phyloP scores from a whole-genome alignment of 2,329 filamentous ascomycete genomes.

The Metarhizium guizhouense region DNA sequence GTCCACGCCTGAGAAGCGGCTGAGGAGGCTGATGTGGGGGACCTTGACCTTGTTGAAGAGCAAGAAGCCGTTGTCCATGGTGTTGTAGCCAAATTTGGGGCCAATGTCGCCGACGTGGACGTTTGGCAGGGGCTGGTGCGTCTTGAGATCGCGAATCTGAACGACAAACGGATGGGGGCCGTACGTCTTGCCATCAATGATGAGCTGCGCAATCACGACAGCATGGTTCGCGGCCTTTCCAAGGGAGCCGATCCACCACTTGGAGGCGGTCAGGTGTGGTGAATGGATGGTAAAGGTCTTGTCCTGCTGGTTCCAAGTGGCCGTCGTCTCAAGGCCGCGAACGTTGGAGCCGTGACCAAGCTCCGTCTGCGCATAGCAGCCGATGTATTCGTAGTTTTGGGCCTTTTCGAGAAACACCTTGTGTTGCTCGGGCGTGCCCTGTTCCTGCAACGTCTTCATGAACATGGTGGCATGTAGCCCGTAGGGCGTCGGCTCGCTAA shows the following conservation, averaged over 20 bases:
- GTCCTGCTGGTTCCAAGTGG: slow-evolving; percentile 63
- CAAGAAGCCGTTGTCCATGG: slow-evolving; percentile 75
- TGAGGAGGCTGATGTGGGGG: slow-evolving; percentile 65
- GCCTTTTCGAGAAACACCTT: slow-evolving; percentile 63
- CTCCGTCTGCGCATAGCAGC: slow-evolving; percentile 76
- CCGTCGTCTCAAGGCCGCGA: slow-evolving; percentile 61
- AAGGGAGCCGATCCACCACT: slow-evolving; percentile 80
- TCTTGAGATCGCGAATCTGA: slow-evolving; percentile 61
- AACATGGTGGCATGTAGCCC: slow-evolving; percentile 28
- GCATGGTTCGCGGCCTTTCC: slow-evolving; percentile 70
- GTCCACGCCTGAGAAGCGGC: slow-evolving; percentile 61
- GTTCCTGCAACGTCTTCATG: slow-evolving; percentile 53
- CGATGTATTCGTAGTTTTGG: slow-evolving; percentile 61
- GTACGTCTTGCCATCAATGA: slow-evolving; percentile 56
- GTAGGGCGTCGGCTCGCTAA: slow-evolving; percentile 67
- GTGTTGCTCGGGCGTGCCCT: slow-evolving; percentile 65
- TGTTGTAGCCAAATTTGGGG: slow-evolving; percentile 71
- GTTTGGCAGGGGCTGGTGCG: slow-evolving; percentile 59
- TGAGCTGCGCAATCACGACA: slow-evolving; percentile 70
- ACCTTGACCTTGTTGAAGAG: slow-evolving; percentile 66
- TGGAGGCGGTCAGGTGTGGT: slow-evolving; percentile 64
- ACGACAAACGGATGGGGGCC: slow-evolving; percentile 74
- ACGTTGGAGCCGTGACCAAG: slow-evolving; percentile 73
- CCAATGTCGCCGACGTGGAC: slow-evolving; percentile 73
- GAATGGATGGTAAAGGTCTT: slow-evolving; percentile 70